Evolutionary conservation across 345 rosid species (phyloP).

Genomic region (Moricandia arvensis): DNA sequence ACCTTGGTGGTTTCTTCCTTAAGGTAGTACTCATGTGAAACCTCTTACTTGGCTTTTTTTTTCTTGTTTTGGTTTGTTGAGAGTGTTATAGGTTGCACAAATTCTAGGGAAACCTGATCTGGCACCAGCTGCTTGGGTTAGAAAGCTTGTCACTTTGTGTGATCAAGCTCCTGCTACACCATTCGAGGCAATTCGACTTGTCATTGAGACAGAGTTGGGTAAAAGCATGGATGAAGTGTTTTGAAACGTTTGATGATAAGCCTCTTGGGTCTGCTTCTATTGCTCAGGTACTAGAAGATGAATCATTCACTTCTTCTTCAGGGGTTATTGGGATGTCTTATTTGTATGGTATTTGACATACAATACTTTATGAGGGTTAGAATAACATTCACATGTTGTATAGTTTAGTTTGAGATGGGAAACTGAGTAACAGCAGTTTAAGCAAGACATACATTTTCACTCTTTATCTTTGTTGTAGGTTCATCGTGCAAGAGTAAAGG

Average conservation of each 20-base stretch:
- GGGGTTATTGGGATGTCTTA: not conserved
- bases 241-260: conserved; percentile 69
- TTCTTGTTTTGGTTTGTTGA: not conserved
- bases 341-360: not conserved
- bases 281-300: conserved; percentile 64
- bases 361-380: not conserved
- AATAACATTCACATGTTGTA: not conserved
- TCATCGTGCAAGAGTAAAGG: conserved; percentile 78
- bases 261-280: conserved; percentile 98
- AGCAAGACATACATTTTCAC: not conserved
- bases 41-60: not conserved
- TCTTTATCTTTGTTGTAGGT: conserved; percentile 46
- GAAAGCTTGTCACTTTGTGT: conserved; percentile 80
- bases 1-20: conserved; percentile 96
- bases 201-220: conserved; percentile 75
- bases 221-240: conserved; percentile 51
- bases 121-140: conserved; percentile 93
- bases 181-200: conserved; percentile 46
- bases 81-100: conserved; percentile 66
- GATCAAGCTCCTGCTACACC: conserved; percentile 91
- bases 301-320: not conserved
- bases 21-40: conserved; percentile 60
- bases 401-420: too few relatives aligned
- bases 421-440: not conserved
- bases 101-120: conserved; percentile 91